Evolutionary conservation across 345 rosid species (phyloP), one percentile per base, ranked within the genome.

Genomic region (Pseudoturritis turrita): DNA sequence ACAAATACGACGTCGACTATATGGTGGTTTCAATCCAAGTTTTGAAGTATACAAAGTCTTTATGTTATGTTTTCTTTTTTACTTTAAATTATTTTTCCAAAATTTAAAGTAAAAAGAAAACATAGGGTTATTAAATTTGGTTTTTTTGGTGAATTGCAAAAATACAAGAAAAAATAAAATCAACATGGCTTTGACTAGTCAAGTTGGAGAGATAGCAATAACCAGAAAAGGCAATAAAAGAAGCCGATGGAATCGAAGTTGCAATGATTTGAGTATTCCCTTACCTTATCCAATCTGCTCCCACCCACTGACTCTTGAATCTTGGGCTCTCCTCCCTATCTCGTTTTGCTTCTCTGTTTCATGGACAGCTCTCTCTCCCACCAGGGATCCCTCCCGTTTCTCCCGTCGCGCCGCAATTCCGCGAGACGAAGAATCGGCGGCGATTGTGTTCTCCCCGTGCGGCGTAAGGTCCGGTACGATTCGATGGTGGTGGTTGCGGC

Each of bases 351-450:
- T 75, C 3, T 9, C 46, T 53, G 13, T 80, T 85, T 79, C 35
- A 83, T 91, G 96, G 91, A 89, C 83, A 62, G 10, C 31, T 39
- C 76, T 59, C 79, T 81, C 73, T 77, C 83, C 61, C 57, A 70
- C 57, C 84, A 26, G 80, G 25, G 55, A 51, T 73, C 71, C 22
- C 41, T 76, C 7, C 45, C 55, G 9, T 73, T 77, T 59, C 71
- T 40, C 39, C 84, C 81, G 0, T 63, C 51, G 18, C 76, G 62
- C 8, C 57, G 15, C 46, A 39, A 54, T 17, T 43, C 63, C 22
- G 0, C 12, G 0, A 33, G 14, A 12, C 68, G 11, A 23, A 59
- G 0, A 17, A 44, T 11, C 50, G 31, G 50, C 50, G 57, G 47
- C 40, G 63, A 23, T 10, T 49, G 6, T 22, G 41, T 45, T 33